Percentiles rank a stretch among this genome's conserved stretches.
Evolutionary conservation across 805 yeast species (phyloP).

Genomic region (Scheffersomyces lignosus): DNA sequence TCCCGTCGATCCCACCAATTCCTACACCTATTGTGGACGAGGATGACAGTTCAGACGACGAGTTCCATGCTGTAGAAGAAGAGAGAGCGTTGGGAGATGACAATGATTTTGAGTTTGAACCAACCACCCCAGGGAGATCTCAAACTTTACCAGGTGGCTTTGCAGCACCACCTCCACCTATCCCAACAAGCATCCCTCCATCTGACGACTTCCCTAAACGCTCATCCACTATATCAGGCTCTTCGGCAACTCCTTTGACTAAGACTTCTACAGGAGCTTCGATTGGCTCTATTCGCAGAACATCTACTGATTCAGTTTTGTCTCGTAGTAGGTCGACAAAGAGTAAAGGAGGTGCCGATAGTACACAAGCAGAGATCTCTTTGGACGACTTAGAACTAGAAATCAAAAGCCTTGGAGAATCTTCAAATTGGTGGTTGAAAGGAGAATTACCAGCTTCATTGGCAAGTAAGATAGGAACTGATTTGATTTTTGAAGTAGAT

Average conservation of each 20-base stretch:
- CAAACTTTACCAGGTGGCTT: conserved; percentile 13
- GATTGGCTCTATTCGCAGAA: conserved; percentile 10
- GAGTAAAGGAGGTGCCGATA: conserved; percentile 15
- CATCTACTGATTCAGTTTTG: conserved; percentile 14
- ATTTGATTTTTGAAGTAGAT: conserved; percentile 66
- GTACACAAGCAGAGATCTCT: conserved; percentile 28
- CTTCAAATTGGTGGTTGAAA: conserved; percentile 66
- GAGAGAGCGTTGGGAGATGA: conserved; percentile 1
- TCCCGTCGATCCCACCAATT: conserved; percentile 6
- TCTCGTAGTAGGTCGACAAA: conserved; percentile 15
- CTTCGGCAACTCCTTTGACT: conserved; percentile 4
- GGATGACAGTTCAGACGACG: background rate
- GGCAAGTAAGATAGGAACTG: conserved; percentile 41
- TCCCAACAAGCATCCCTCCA: conserved; percentile 1
- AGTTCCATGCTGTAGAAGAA: conserved; percentile 1
- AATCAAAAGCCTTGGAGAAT: conserved; percentile 23
- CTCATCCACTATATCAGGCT: conserved; percentile 11
- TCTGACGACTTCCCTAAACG: conserved; percentile 6
- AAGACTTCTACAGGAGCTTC: conserved; percentile 13
- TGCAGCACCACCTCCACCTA: conserved; percentile 14
- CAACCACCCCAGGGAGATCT: conserved; percentile 10
- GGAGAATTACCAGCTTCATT: conserved; percentile 58
- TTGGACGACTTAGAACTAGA: conserved; percentile 29
- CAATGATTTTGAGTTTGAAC: conserved; percentile 24
- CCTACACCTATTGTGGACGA: conserved; percentile 3